A percentile compares a stretch with the other conserved stretches of the same genome.
Evolutionary conservation across 2,329 filamentous ascomycete genomes (phyloP).

Genomic region (Piedraia hortae): DNA sequence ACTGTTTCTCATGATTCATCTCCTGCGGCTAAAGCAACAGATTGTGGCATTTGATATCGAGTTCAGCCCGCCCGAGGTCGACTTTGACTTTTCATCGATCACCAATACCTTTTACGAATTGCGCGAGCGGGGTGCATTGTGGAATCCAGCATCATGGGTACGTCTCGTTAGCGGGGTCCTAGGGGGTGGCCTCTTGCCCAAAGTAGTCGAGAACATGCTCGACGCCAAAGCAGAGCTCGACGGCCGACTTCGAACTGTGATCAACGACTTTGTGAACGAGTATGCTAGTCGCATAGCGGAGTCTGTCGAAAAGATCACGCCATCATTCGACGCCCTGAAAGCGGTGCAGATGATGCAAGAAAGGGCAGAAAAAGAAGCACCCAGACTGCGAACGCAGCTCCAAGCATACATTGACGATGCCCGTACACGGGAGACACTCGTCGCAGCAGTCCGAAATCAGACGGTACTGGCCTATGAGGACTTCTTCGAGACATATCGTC

Average conservation of each 20-base stretch:
- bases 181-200: slow-evolving; percentile 26
- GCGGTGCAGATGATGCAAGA: slow-evolving; percentile 20
- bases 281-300: slow-evolving; percentile 30
- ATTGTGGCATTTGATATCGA: slow-evolving; percentile 90
- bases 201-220: slow-evolving; percentile 43
- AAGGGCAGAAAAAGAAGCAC: slow-evolving; percentile 30
- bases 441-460: slow-evolving; percentile 36
- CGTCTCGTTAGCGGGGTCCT: slow-evolving; percentile 23
- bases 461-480: slow-evolving; percentile 35
- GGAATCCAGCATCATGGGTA: slow-evolving; percentile 35
- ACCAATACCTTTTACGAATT: slow-evolving; percentile 41
- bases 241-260: slow-evolving; percentile 30
- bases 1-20: slow-evolving; percentile 80
- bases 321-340: slow-evolving; percentile 9
- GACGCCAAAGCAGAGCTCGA: slow-evolving; percentile 43
- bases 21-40: slow-evolving; percentile 85
- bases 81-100: slow-evolving; percentile 37
- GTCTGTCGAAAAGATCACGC: slow-evolving; percentile 10
- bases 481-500: slow-evolving; percentile 29
- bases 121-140: slow-evolving; percentile 34
- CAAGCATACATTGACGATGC: slow-evolving; percentile 35
- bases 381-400: slow-evolving; percentile 26
- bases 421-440: slow-evolving; percentile 37
- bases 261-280: slow-evolving; percentile 36
- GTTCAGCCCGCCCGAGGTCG: slow-evolving; percentile 35